Conservation (phyloP, 2,329 filamentous ascomycete genomes). For the Sphaerostilbella broomeana region DNA sequence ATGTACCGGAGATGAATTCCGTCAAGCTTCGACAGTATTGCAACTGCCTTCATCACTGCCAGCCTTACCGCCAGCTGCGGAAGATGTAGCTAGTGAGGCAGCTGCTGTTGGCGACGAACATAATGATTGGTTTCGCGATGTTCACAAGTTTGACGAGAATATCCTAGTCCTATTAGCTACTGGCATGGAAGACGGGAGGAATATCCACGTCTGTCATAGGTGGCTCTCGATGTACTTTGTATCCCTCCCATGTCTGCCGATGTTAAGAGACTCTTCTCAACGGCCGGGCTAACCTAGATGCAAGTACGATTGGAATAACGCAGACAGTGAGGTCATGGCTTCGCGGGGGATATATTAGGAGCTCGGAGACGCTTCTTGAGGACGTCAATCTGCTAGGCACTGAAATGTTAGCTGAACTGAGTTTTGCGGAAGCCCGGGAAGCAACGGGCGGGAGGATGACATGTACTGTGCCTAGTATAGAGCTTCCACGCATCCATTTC, state of each 20-base stretch:
- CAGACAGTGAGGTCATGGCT: slow-evolving; percentile 4
- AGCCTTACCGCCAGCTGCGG: too few relatives aligned
- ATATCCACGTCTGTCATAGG: neutral
- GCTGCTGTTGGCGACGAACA: neutral
- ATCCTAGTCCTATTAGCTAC: neutral
- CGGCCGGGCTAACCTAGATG: slow-evolving; percentile 1
- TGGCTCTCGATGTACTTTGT: too few relatives aligned
- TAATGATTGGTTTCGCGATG: neutral
- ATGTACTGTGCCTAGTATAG: neutral
- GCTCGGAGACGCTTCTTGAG: neutral
- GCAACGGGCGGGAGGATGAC: neutral
- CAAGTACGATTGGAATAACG: slow-evolving; percentile 6
- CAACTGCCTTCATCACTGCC: neutral
- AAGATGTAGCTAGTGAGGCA: too few relatives aligned
- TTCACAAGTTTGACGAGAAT: slow-evolving; percentile 1
- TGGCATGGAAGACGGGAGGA: neutral
- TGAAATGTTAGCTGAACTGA: neutral
- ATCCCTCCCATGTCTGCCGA: too few relatives aligned
- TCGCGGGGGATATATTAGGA: slow-evolving; percentile 1
- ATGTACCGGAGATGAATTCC: neutral
- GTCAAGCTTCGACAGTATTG: neutral
- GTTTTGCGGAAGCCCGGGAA: neutral
- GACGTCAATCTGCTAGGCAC: neutral
- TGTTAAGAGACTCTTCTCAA: slow-evolving; percentile 6
- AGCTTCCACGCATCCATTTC: too few relatives aligned